These are phyloP conservation scores for Colletotrichum cuscutae DNA, from an alignment of 2,329 filamentous ascomycete species.

Conservation along the genomic window DNA sequence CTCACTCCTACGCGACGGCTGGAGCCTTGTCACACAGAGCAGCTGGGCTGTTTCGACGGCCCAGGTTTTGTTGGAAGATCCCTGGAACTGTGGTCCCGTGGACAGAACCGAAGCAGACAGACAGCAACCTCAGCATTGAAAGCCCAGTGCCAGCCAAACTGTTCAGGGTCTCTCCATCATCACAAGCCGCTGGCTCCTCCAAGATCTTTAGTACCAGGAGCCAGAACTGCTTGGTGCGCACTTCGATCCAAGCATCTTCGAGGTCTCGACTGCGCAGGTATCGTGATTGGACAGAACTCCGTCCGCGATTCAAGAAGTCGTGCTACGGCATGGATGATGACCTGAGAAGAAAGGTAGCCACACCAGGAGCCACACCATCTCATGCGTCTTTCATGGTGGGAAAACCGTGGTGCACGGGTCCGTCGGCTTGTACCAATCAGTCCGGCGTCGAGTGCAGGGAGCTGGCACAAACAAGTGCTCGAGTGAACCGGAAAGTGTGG, in stretches of 20 bases:
- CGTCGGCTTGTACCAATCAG: slow-evolving; percentile 19
- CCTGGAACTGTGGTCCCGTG: slow-evolving; percentile 24
- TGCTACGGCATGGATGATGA: slow-evolving; percentile 25
- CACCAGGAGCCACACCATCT: slow-evolving; percentile 27
- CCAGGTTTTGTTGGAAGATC: slow-evolving; percentile 29
- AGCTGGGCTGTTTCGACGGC: slow-evolving; percentile 21
- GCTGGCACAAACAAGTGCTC: slow-evolving; percentile 12
- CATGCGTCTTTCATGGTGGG: slow-evolving; percentile 10
- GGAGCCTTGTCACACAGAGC: slow-evolving; percentile 9
- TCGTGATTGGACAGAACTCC: slow-evolving; percentile 22
- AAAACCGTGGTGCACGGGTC: slow-evolving; percentile 1
- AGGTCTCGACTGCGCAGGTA: slow-evolving; percentile 24
- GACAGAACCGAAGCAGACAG: slow-evolving; percentile 11
- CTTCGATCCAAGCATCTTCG: not conserved
- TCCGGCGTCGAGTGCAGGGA: slow-evolving; percentile 1
- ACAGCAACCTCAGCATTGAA: slow-evolving; percentile 9
- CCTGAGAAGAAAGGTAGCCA: slow-evolving; percentile 17
- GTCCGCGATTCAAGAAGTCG: slow-evolving; percentile 26
- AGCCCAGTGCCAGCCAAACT: not conserved
- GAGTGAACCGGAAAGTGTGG: slow-evolving; percentile 1
- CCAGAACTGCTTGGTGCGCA: slow-evolving; percentile 7
- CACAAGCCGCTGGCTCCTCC: slow-evolving; percentile 1
- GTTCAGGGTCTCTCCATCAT: slow-evolving; percentile 10
- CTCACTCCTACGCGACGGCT: slow-evolving; percentile 10
- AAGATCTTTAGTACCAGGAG: slow-evolving; percentile 1